Percentiles rank a stretch among this genome's conserved stretches.
Evolutionary conservation across 1,139 yeast genomes (phyloP).

Genomic region (Blastobotrys capitulatus): DNA sequence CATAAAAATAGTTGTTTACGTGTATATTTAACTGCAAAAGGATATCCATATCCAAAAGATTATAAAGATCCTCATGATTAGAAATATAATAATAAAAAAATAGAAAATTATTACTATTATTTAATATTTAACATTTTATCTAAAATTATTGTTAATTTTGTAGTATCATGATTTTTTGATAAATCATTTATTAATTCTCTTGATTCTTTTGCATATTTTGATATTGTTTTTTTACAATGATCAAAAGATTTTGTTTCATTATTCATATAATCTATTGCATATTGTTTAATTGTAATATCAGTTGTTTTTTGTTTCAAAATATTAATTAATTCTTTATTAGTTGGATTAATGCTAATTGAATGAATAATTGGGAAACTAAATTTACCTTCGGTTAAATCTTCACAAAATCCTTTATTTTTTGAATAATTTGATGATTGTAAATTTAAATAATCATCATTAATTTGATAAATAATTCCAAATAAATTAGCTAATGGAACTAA

Average conservation of each 20-base stretch:
- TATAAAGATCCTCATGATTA: slow-evolving; percentile 10
- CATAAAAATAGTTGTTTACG: slow-evolving; percentile 25
- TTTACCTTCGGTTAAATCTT: slow-evolving; percentile 86
- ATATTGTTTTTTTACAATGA: slow-evolving; percentile 29
- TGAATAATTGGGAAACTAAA: slow-evolving; percentile 80
- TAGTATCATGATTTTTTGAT: slow-evolving; percentile 11
- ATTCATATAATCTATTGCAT: slow-evolving; percentile 45
- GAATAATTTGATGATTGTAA: slow-evolving; percentile 48
- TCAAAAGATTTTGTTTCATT: slow-evolving; percentile 40
- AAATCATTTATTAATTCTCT: slow-evolving; percentile 18
- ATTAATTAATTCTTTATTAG: slow-evolving; percentile 36
- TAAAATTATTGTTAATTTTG: slow-evolving; percentile 16
- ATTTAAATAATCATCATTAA: slow-evolving; percentile 75
- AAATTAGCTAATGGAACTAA: slow-evolving; percentile 63
- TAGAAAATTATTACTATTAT: background rate
- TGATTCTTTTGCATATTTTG: slow-evolving; percentile 19
- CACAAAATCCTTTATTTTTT: slow-evolving; percentile 74
- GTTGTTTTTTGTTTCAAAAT: slow-evolving; percentile 39
- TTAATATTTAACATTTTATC: slow-evolving; percentile 15
- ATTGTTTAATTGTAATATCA: slow-evolving; percentile 40
- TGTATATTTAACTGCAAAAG: slow-evolving; percentile 20
- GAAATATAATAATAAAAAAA: background rate
- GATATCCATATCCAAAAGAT: slow-evolving; percentile 11
- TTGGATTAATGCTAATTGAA: slow-evolving; percentile 39
- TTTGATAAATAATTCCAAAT: slow-evolving; percentile 78